Percentiles rank a stretch among this genome's conserved stretches.
Evolutionary conservation across 2,329 filamentous ascomycete genomes (phyloP).

Genomic region (Purpureocillium lavendulum): DNA sequence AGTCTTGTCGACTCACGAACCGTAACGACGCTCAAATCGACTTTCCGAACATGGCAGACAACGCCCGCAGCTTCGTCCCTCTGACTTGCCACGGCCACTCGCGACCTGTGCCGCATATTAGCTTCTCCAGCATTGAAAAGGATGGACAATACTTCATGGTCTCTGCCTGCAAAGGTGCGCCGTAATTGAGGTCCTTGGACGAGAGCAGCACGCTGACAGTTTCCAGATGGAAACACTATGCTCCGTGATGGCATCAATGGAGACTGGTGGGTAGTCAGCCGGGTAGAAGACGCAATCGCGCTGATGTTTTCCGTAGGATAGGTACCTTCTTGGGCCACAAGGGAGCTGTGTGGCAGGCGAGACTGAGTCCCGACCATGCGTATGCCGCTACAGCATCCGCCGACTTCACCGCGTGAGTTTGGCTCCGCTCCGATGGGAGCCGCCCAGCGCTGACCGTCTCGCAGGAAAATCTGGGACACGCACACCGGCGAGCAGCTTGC

Average conservation of each 20-base stretch:
- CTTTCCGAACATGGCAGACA: conserved; percentile 30
- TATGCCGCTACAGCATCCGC: conserved; percentile 90
- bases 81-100: conserved; percentile 94
- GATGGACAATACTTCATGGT: conserved; percentile 86
- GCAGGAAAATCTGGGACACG: conserved; percentile 92
- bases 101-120: conserved; percentile 82
- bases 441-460: conserved; percentile 13
- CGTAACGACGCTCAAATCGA: no score
- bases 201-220: conserved; percentile 12
- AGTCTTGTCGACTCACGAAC: no score
- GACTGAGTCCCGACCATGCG: conserved; percentile 78
- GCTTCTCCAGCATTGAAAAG: conserved; percentile 76
- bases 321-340: conserved; percentile 98
- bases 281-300: conserved; percentile 9
- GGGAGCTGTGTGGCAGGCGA: conserved; percentile 93
- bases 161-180: conserved; percentile 79
- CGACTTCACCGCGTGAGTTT: conserved; percentile 81
- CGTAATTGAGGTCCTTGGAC: no score
- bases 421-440: not conserved
- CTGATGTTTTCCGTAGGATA: no score
- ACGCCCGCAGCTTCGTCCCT: conserved; percentile 61
- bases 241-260: conserved; percentile 92
- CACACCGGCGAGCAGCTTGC: conserved; percentile 84
- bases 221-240: conserved; percentile 91
- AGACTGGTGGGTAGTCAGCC: conserved; percentile 57